Evolutionary conservation across 2,329 filamentous ascomycete genomes (phyloP).

Genomic region (Venturia oleaginea): DNA sequence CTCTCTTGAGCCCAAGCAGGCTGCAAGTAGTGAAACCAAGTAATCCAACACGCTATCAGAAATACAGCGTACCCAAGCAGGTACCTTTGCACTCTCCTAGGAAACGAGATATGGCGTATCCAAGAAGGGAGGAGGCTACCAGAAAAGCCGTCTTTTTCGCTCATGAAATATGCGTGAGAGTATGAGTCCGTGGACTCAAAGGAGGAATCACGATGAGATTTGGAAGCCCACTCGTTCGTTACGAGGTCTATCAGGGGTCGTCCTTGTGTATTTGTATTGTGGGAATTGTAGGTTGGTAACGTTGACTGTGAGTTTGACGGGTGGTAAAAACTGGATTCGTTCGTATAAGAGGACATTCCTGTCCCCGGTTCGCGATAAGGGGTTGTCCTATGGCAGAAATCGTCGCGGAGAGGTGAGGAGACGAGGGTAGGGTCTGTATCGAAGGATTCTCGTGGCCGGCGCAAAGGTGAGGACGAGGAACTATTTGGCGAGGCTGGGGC

Average conservation of each 20-base stretch:
- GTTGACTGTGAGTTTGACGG: neutral
- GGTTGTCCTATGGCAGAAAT: neutral
- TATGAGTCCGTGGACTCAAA: conserved; percentile 23
- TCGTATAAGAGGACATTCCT: neutral
- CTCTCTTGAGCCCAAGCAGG: conserved; percentile 28
- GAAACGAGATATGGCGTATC: conserved; percentile 20
- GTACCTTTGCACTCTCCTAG: conserved; percentile 28
- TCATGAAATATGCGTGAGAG: conserved; percentile 23
- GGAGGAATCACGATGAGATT: conserved; percentile 26
- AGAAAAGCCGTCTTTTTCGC: conserved; percentile 25
- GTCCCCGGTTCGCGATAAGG: neutral
- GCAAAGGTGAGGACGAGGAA: neutral
- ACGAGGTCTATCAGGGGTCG: conserved; percentile 19
- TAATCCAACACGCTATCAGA: conserved; percentile 23
- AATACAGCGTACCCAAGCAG: conserved; percentile 25
- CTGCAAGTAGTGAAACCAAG: conserved; percentile 29
- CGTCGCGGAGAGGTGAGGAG: neutral
- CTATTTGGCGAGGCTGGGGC: neutral
- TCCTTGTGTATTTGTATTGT: neutral
- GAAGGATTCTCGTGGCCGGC: neutral
- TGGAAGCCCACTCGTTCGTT: conserved; percentile 19
- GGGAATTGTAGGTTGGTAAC: neutral
- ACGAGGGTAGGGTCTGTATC: neutral
- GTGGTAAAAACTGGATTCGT: conserved; percentile 5
- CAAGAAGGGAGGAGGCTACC: conserved; percentile 6